Base-by-base conservation (phyloP, 2,329 filamentous ascomycete genomes). In the Pyricularia pennisetigena region DNA sequence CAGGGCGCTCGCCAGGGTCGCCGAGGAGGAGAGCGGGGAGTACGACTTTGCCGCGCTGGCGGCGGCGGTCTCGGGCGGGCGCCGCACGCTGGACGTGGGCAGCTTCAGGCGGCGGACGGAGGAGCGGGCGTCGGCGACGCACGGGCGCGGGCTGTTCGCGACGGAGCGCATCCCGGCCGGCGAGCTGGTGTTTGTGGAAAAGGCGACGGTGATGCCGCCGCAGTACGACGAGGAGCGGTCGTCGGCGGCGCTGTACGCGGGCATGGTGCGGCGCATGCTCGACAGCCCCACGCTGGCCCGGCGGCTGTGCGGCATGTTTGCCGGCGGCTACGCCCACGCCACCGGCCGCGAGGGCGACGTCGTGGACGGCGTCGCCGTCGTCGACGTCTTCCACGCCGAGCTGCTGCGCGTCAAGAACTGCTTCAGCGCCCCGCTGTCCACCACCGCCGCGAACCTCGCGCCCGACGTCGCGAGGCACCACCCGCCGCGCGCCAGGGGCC, bases 121-220 rank as follows among this genome's bases (percentile, higher is more conserved):
- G 26, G 71, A 81, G 16, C 71, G 67, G n/a, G 68, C 74, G 0
- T 79, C 78, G 4, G 69, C 70, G 0, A 71, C 73, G 29, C 74
- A 78, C 71, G 81, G 81, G 10, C 75, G 77, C 3, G 81, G 81
- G 1, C 72, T 83, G 2, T 83, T 83, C 69, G 79, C 81, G 0
- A 74, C 75, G 0, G 71, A 74, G 23, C 72, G 75, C 64, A 72
- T 83, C 64, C 72, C 71, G 4, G 75, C 77, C 0, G 80, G 80
- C 64, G 78, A 81, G 0, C 64, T 83, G 2, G 73, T 83, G 26
- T 76, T 82, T 20, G 77, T 75, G 49, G 82, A 82, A 69, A 81
- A 81, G 71, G 79, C 80, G 0, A 73, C 77, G 26, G 74, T 77
- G 49, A 75, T 79, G 67, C 78, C 78, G 0, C 81, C 80, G 76